Conservation (phyloP, 2,329 filamentous ascomycete genomes). For the Botrytis byssoidea region DNA sequence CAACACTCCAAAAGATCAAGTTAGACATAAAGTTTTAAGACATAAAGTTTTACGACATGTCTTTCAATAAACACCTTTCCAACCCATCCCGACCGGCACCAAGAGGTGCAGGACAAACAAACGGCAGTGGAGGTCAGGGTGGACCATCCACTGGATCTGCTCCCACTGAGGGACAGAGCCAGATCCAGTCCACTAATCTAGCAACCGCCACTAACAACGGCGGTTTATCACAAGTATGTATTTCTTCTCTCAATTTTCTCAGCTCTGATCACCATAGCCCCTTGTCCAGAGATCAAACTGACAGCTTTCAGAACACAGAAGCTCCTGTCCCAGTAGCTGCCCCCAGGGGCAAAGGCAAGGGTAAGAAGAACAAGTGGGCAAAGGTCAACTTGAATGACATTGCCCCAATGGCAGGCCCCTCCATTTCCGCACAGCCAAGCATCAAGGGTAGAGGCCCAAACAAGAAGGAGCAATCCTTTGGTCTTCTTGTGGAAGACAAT, state of each 20-base stretch:
- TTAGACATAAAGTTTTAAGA: too few relatives aligned
- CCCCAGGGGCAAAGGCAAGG: neutral
- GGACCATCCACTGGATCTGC: too few relatives aligned
- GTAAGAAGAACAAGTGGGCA: neutral
- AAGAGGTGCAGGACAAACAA: neutral
- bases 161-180: neutral
- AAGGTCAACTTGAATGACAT: neutral
- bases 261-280: fast-evolving
- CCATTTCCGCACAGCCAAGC: fast-evolving
- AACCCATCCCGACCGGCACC: neutral
- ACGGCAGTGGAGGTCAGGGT: neutral
- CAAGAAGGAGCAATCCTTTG: neutral
- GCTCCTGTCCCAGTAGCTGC: fast-evolving
- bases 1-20: neutral
- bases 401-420: neutral
- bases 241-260: too few relatives aligned
- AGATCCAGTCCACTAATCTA: too few relatives aligned
- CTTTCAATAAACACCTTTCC: neutral
- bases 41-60: neutral
- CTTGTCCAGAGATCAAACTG: neutral
- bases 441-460: neutral
- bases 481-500: neutral
- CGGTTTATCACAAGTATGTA: neutral
- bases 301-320: neutral
- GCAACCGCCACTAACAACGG: neutral